phyloP scores from a whole-genome alignment of 257 asterid species.

The Scutellaria baicalensis region DNA sequence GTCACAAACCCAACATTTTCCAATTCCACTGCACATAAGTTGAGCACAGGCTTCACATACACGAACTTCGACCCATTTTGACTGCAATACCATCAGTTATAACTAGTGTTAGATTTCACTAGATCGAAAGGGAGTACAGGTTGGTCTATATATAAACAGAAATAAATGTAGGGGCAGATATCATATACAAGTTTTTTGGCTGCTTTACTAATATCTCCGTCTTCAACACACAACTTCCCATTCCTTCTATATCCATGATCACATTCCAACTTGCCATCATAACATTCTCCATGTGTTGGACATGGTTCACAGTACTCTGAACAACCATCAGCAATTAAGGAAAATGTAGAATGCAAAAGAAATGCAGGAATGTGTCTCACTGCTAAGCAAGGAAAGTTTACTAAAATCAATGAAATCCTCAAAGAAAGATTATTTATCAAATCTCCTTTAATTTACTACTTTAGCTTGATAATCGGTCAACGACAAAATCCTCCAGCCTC shows the following conservation, averaged over 20 bases:
- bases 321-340: slow-evolving; percentile 14
- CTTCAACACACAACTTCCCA: slow-evolving; percentile 71
- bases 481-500: slow-evolving; percentile 1
- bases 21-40: slow-evolving; percentile 58
- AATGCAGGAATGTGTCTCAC: neutral
- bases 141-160: slow-evolving; percentile 1
- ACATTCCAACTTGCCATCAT: slow-evolving; percentile 72
- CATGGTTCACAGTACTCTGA: slow-evolving; percentile 80
- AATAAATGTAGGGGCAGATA: slow-evolving; percentile 1
- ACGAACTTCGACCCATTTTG: slow-evolving; percentile 51
- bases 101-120: slow-evolving; percentile 12
- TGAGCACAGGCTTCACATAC: slow-evolving; percentile 66
- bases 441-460: neutral
- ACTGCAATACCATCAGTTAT: slow-evolving; percentile 48
- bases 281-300: slow-evolving; percentile 70
- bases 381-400: neutral
- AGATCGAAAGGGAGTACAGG: neutral
- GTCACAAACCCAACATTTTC: slow-evolving; percentile 66
- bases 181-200: slow-evolving; percentile 54
- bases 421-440: neutral
- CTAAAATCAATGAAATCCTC: neutral
- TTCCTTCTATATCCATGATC: slow-evolving; percentile 48
- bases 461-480: neutral
- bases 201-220: slow-evolving; percentile 52
- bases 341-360: neutral